phyloP scores from a whole-genome alignment of 768 basidiomycete species.

The Termitomyces sp. region DNA sequence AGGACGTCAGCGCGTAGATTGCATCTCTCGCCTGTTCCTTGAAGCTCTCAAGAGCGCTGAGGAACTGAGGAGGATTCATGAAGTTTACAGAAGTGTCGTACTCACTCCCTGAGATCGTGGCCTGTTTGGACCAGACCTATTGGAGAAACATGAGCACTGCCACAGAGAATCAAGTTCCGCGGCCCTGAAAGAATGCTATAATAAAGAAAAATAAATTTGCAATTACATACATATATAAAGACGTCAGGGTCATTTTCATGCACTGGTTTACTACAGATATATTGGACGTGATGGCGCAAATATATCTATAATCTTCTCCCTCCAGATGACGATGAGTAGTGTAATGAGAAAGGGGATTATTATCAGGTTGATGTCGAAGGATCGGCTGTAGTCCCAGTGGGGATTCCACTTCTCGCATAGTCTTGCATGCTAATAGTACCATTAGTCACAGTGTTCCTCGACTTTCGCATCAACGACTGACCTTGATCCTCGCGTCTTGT shows the following conservation, averaged over 20 bases:
- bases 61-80: slow-evolving; percentile 32
- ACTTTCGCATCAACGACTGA: background rate
- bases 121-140: slow-evolving; percentile 3
- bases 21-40: slow-evolving; percentile 80
- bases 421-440: slow-evolving; percentile 23
- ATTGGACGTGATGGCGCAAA: slow-evolving; percentile 1
- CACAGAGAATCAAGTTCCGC: background rate
- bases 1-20: slow-evolving; percentile 75
- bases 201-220: background rate
- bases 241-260: background rate
- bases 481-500: slow-evolving; percentile 15
- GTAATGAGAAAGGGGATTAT: slow-evolving; percentile 21
- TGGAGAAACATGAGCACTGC: slow-evolving; percentile 9
- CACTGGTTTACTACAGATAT: background rate
- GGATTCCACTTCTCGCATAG: slow-evolving; percentile 29
- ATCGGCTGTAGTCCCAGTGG: slow-evolving; percentile 21
- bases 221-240: background rate
- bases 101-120: background rate
- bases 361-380: slow-evolving; percentile 14
- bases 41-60: slow-evolving; percentile 47
- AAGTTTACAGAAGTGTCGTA: background rate
- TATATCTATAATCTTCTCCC: slow-evolving; percentile 15
- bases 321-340: slow-evolving; percentile 27
- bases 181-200: background rate
- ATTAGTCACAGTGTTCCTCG: background rate